phyloP scores from a whole-genome alignment of 2,329 filamentous ascomycete species.

The Lachnellula suecica region DNA sequence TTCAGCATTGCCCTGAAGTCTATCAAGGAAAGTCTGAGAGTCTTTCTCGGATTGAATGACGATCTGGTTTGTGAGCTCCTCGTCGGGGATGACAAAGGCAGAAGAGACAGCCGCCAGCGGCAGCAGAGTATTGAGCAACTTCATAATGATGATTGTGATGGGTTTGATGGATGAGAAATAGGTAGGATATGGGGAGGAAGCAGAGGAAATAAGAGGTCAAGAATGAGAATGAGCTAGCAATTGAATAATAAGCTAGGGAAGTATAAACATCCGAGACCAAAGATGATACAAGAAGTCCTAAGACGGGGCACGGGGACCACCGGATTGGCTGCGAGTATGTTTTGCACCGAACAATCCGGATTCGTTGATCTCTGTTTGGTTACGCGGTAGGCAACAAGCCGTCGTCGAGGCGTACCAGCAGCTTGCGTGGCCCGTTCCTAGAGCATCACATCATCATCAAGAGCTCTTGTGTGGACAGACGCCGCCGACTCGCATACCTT shows the following conservation, averaged over 20 bases:
- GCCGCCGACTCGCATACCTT: neutral
- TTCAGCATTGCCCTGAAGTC: constrained; percentile 35
- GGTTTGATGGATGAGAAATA: no score
- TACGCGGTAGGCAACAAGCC: neutral
- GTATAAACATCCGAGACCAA: neutral
- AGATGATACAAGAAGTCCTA: neutral
- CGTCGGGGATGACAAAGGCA: constrained; percentile 53
- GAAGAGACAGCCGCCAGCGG: constrained; percentile 48
- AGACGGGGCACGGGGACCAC: neutral
- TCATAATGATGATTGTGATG: constrained; percentile 29
- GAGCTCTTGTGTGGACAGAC: neutral
- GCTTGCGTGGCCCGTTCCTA: constrained; percentile 13
- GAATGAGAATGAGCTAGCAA: neutral
- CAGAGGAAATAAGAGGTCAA: neutral
- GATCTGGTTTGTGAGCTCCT: constrained; percentile 44
- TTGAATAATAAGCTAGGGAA: constrained; percentile 8
- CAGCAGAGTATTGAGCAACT: constrained; percentile 41
- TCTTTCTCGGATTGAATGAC: constrained; percentile 36
- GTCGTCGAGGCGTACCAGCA: neutral
- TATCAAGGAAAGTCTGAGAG: constrained; percentile 31
- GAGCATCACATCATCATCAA: constrained; percentile 15
- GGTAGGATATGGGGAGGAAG: no score
- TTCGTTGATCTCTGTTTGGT: no score
- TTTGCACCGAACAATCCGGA: no score
- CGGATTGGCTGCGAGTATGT: neutral